Conservation (phyloP, 2,329 filamentous ascomycete genomes). For the Blastomyces gilchristii region DNA sequence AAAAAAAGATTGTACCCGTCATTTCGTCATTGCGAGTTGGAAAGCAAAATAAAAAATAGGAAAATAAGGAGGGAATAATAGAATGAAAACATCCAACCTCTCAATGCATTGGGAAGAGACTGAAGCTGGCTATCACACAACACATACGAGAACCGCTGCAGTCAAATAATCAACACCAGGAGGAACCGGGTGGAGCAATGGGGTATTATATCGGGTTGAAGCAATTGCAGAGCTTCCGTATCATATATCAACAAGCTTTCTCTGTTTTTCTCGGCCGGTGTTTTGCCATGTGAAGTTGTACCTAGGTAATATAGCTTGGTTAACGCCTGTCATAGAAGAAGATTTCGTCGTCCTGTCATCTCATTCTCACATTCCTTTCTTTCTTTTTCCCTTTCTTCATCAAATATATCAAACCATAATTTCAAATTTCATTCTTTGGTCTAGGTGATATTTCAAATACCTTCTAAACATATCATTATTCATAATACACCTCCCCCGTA, state of each 20-base stretch:
- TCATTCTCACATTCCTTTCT: neutral
- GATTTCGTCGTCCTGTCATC: neutral
- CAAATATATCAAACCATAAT: neutral
- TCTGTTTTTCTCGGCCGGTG: neutral
- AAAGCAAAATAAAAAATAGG: neutral
- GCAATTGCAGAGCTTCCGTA: neutral
- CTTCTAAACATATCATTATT: constrained; percentile 9
- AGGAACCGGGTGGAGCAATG: neutral
- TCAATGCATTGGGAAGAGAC: neutral
- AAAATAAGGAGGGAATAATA: neutral
- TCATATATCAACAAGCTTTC: neutral
- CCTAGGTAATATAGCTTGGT: neutral
- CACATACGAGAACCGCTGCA: neutral
- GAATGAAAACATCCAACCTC: neutral
- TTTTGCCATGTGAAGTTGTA: neutral
- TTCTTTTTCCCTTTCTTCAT: neutral
- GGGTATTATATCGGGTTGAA: neutral
- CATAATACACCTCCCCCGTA: constrained; percentile 6
- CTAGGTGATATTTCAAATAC: neutral
- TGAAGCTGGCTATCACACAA: neutral
- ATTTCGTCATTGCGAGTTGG: neutral
- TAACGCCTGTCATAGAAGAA: neutral
- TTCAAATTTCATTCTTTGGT: neutral
- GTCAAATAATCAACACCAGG: neutral
- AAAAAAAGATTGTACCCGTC: neutral